A percentile compares a stretch with the other conserved stretches of the same genome.
These are phyloP conservation scores for Malassezia psittaci DNA, from an alignment of 1,284 basidiomycete genomes.

Conservation along the genomic window DNA sequence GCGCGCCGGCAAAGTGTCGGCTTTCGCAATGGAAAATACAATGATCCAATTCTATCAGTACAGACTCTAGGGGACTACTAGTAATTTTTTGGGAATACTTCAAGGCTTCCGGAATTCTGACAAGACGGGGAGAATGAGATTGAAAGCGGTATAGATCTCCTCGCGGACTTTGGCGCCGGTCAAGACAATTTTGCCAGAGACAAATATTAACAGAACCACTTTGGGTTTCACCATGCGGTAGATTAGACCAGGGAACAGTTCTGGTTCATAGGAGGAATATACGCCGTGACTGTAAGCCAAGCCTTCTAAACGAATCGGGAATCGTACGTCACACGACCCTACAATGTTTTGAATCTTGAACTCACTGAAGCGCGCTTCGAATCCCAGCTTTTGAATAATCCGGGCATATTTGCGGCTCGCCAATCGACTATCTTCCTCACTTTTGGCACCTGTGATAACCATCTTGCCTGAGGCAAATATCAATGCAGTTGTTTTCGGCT, in stretches of 20 bases:
- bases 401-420: slow-evolving; percentile 98
- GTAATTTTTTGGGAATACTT: not conserved
- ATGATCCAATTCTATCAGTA: no score
- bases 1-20: no score
- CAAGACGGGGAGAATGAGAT: slow-evolving; percentile 72
- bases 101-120: slow-evolving; percentile 49
- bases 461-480: slow-evolving; percentile 99
- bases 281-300: slow-evolving; percentile 95
- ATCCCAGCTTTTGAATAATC: slow-evolving; percentile 98
- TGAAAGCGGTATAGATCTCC: slow-evolving; percentile 99
- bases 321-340: slow-evolving; percentile 90
- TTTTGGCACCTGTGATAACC: slow-evolving; percentile 99
- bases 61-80: no score
- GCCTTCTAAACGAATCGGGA: slow-evolving; percentile 95
- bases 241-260: slow-evolving; percentile 97
- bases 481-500: slow-evolving; percentile 97
- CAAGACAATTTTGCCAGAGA: slow-evolving; percentile 96
- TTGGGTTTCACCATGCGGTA: slow-evolving; percentile 99
- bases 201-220: slow-evolving; percentile 95
- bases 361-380: slow-evolving; percentile 98
- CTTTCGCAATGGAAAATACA: no score
- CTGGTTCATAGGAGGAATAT: slow-evolving; percentile 95
- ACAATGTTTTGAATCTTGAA: slow-evolving; percentile 99
- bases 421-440: slow-evolving; percentile 90
- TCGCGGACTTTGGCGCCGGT: slow-evolving; percentile 98